Percentiles rank a stretch among this genome's conserved stretches.
Conservation (phyloP, 2,329 filamentous ascomycete genomes). For the Arthroderma sp. region DNA sequence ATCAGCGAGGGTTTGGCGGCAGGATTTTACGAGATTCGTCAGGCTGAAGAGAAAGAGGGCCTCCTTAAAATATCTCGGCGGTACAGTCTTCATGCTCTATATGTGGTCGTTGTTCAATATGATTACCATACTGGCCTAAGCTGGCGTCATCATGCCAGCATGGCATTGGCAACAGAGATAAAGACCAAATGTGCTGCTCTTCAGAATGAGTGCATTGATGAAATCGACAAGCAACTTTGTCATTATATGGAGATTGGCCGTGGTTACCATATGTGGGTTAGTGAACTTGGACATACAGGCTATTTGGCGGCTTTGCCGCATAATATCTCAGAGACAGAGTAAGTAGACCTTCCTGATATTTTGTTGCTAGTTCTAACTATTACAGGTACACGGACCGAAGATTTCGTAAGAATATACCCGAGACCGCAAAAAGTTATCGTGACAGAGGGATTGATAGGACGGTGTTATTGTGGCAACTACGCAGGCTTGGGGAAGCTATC, state of each 20-base stretch:
- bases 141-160: background rate
- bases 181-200: background rate
- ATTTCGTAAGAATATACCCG: background rate
- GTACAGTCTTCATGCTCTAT: background rate
- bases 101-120: background rate
- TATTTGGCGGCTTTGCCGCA: slow-evolving; percentile 1
- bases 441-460: background rate
- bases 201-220: background rate
- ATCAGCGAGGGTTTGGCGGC: too few species aligned
- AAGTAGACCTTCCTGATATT: too few species aligned
- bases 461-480: background rate
- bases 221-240: background rate
- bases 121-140: background rate
- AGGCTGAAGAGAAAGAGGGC: too few species aligned
- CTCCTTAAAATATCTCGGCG: background rate
- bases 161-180: background rate
- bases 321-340: slow-evolving; percentile 1
- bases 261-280: slow-evolving; percentile 2
- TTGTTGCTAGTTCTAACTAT: background rate
- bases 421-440: background rate
- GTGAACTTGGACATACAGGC: background rate
- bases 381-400: background rate
- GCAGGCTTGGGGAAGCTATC: too few species aligned
- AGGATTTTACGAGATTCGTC: too few species aligned
- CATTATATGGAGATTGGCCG: slow-evolving; percentile 2